Base-by-base conservation (phyloP, 2,329 filamentous ascomycete genomes). In the Stemphylium lycopersici region DNA sequence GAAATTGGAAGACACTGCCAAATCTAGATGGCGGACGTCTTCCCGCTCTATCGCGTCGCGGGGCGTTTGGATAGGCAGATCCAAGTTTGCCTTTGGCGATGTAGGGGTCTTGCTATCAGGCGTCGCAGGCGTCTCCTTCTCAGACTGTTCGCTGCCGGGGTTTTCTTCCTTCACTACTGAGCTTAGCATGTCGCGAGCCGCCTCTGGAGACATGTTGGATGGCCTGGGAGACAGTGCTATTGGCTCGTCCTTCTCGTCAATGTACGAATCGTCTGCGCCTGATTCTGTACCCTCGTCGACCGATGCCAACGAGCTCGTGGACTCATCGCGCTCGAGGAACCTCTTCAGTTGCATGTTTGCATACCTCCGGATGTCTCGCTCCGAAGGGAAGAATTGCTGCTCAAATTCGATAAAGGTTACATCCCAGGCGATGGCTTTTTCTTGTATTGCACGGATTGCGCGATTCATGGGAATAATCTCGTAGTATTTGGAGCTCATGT, bases 371-470 rank as follows among this genome's bases (percentile, higher is more conserved):
- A 99, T 96, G 77, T 99, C 95, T 69, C 96, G 98, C 74, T 99
- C 96, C 0, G 93, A 88, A 0, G 90, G 93, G 66, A 99, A 89
- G 77, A 93, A 99, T 65, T 96, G 90, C 38, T 87, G 86, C 72
- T 99, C 96, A 55, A 99, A 98, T 49, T 95, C 90, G 51, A 87
- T 83, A 77, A 99, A 99, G 0, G 87, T 87, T 20, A 89, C 87
- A 69, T 99, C 96, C 95, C 95, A 99, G 61, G 93, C 91, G 16
- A 92, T 87, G 3, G 93, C 93, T 65, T 90, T 96, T 70, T 97
- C 93, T 61, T 98, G 87, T 81, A 96, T 95, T 51, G 91, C 90
- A 62, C 93, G 87, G 44, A 97, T 85, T 6, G 93, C 90, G 52
- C 89, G 84, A 65, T 98, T 99, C 59, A 99, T 83, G 0, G 96